phyloP scores from a whole-genome alignment of 1,284 basidiomycete species.

The Exsudoporus floridanus region DNA sequence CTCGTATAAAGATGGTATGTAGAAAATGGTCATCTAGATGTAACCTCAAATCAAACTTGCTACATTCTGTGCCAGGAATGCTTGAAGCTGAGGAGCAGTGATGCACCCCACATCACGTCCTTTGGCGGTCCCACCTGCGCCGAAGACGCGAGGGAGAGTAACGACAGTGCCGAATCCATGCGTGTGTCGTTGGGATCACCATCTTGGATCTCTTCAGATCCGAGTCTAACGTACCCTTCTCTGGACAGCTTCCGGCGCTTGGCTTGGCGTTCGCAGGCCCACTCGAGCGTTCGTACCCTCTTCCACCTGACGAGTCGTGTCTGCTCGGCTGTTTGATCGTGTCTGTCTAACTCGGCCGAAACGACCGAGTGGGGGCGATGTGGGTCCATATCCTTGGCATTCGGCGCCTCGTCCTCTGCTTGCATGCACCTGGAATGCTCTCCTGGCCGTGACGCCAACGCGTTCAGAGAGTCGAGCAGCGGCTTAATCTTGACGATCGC shows the following conservation, averaged over 20 bases:
- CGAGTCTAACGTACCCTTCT: slow-evolving; percentile 15
- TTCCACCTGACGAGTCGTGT: slow-evolving; percentile 15
- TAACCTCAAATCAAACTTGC: slow-evolving; percentile 15
- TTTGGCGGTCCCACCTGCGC: slow-evolving; percentile 17
- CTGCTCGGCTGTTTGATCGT: neutral
- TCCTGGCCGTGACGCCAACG: slow-evolving; percentile 10
- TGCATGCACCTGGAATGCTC: neutral
- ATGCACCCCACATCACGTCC: slow-evolving; percentile 44
- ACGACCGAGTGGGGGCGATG: neutral
- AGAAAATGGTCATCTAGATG: slow-evolving; percentile 19
- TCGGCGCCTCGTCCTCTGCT: neutral
- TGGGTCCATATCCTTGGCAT: neutral
- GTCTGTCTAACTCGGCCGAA: neutral
- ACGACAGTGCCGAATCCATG: slow-evolving; percentile 30
- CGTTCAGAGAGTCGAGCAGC: slow-evolving; percentile 20
- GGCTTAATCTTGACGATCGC: slow-evolving; percentile 24
- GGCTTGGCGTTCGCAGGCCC: slow-evolving; percentile 45
- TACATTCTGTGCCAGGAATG: slow-evolving; percentile 33
- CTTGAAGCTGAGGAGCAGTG: slow-evolving; percentile 42
- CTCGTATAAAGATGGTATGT: slow-evolving; percentile 27
- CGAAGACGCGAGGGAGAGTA: slow-evolving; percentile 32
- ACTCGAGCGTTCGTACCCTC: slow-evolving; percentile 41
- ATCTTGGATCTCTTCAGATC: slow-evolving; percentile 16
- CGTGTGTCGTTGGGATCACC: slow-evolving; percentile 4
- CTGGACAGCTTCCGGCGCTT: slow-evolving; percentile 36